A percentile compares a stretch with the other conserved stretches of the same genome.
phyloP scores from a whole-genome alignment of 148 eudicot species.

The Limonium bicolor region DNA sequence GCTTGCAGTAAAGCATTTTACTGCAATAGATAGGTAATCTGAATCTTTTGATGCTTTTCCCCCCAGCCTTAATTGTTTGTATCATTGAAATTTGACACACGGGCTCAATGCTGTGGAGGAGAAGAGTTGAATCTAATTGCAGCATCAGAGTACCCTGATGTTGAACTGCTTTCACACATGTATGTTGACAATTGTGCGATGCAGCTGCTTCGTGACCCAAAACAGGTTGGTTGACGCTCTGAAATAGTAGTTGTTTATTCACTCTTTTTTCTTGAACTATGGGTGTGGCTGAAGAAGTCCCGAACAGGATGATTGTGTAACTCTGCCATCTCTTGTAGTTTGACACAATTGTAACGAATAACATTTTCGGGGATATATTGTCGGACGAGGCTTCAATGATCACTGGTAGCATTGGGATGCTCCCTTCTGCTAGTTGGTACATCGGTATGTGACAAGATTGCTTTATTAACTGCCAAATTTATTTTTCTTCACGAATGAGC shows the following conservation, averaged over 20 bases:
- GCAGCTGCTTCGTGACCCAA: conserved; percentile 95
- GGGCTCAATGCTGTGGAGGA: conserved; percentile 99
- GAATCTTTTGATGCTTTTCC: no score
- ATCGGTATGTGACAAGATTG: no score
- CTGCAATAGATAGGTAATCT: not conserved
- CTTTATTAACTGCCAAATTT: no score
- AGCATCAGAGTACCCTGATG: conserved; percentile 83
- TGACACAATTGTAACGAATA: conserved; percentile 89
- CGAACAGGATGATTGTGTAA: not conserved
- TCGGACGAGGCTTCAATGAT: conserved; percentile 98
- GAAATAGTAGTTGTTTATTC: not conserved
- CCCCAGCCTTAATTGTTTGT: no score
- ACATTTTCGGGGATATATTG: conserved; percentile 87
- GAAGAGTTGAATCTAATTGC: conserved; percentile 48
- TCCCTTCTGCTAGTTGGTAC: conserved; percentile 87
- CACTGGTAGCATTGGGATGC: conserved; percentile 96
- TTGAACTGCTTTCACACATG: conserved; percentile 97
- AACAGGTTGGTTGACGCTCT: conserved; percentile 36
- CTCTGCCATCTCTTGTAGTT: conserved; percentile 38
- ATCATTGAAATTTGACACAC: conserved; percentile 12
- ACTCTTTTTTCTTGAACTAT: not conserved
- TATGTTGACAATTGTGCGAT: conserved; percentile 96
- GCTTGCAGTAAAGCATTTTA: no score
- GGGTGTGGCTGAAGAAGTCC: no score
- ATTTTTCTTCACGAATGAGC: no score